Base-by-base conservation (phyloP, 192 early-diverging fungal genomes). In the Backusella liffmaniae region DNA sequence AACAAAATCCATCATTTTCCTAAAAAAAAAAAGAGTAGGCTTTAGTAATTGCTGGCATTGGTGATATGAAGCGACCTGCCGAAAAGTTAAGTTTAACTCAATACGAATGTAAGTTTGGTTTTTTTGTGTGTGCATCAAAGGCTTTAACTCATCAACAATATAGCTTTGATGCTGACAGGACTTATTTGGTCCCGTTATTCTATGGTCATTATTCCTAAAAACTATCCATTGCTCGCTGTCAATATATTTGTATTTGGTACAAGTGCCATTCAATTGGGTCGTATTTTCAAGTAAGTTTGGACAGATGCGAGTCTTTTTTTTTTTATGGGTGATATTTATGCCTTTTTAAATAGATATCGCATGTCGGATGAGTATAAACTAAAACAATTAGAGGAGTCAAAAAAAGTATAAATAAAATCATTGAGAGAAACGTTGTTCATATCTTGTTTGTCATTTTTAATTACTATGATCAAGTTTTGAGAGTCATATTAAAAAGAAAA, bases 141-240 rank as follows among this genome's bases (percentile, higher is more conserved):
- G 7, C 29, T 29, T 3, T 16, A 12, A 42, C 21, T 12, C 13
- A 16, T 12, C 36, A 34, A 26, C 34, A 8, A n/a, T 41, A 23
- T 79, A 83, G 95, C 96, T n/a, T 85, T 98, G 67, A 89, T 95
- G 16, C 93, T 94, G n/a, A 98, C 97, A 4, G 96, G 97, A 18
- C 67, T 96, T 66, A 97, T 98, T 80, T 98, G 97, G 97, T 91
- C 91, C n/a, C 93, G 97, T 53, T 98, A 95, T 86, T 92, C 96
- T 1, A 89, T 91, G 53, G 93, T 96, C 70, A 98, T 98, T 73
- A 96, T 87, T 23, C 96, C 97, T 66, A 90, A 91, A 82, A 98
- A 98, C 86, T 96, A 90, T 77, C 88, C 88, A 76, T 80, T 98
- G 75, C 90, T 96, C 73, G 87, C 88, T 8, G 97, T 98, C 66